A percentile compares a stretch with the other conserved stretches of the same genome.
phyloP scores from a whole-genome alignment of 2,329 filamentous ascomycete genomes.

The Alternaria tenuissima region DNA sequence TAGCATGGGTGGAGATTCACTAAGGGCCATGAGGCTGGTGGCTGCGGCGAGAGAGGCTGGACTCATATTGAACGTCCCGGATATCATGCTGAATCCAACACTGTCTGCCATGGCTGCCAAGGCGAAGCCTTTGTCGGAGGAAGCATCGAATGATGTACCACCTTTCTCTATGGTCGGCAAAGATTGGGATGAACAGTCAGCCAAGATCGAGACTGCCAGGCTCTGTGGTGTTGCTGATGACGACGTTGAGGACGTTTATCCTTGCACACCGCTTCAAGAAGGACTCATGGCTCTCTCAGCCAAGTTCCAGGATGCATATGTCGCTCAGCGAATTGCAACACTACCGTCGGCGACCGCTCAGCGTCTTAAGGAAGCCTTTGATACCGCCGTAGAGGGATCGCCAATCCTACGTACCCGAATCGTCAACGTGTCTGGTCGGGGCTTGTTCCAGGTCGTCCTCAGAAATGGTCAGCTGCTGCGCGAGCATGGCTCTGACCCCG shows the following conservation, averaged over 20 bases:
- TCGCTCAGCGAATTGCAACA: conserved; percentile 49
- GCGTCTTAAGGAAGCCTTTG: conserved; percentile 49
- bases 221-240: conserved; percentile 38
- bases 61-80: conserved; percentile 61
- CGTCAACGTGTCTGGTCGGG: conserved; percentile 47
- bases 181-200: conserved; percentile 41
- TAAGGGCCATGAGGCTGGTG: conserved; percentile 65
- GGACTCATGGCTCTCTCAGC: conserved; percentile 52
- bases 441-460: conserved; percentile 52
- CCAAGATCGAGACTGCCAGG: conserved; percentile 49
- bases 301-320: conserved; percentile 49
- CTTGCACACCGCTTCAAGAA: conserved; percentile 55
- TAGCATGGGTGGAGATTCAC: conserved; percentile 60
- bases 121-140: conserved; percentile 32
- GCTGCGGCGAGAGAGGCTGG: conserved; percentile 61
- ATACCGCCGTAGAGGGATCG: conserved; percentile 39
- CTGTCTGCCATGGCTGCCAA: conserved; percentile 57
- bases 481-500: conserved; percentile 37
- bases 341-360: conserved; percentile 44
- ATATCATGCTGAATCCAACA: conserved; percentile 61
- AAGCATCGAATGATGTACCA: conserved; percentile 33
- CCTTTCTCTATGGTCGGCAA: conserved; percentile 45
- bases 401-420: conserved; percentile 53
- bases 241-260: conserved; percentile 52
- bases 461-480: conserved; percentile 41